phyloP scores from a whole-genome alignment of 2,329 filamentous ascomycete genomes.

The Podosphaera leucotricha region DNA sequence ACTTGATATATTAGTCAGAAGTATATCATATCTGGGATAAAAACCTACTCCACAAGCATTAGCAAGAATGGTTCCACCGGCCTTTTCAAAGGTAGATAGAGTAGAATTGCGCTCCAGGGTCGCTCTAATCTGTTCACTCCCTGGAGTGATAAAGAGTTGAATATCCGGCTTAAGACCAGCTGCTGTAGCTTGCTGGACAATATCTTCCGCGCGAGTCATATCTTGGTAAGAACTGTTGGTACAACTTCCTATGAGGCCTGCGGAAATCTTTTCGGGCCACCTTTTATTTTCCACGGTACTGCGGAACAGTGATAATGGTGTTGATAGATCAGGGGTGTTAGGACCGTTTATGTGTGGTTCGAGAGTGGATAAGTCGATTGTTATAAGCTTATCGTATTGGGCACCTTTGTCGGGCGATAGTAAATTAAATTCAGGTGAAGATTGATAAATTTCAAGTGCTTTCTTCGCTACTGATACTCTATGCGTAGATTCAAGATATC shows the following conservation, averaged over 20 bases:
- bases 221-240: constrained; percentile 76
- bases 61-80: constrained; percentile 80
- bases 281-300: constrained; percentile 81
- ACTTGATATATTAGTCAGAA: background rate
- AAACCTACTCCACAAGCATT: constrained; percentile 90
- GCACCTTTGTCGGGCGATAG: constrained; percentile 70
- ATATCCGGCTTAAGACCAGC: constrained; percentile 89
- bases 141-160: constrained; percentile 83
- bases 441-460: constrained; percentile 13
- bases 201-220: constrained; percentile 81
- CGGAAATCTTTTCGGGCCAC: constrained; percentile 93
- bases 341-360: constrained; percentile 98
- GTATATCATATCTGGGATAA: constrained; percentile 16
- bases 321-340: constrained; percentile 94
- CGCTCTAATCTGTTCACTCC: constrained; percentile 88
- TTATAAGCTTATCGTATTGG: constrained; percentile 87
- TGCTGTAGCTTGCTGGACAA: constrained; percentile 71
- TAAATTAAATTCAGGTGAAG: constrained; percentile 28
- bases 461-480: constrained; percentile 23
- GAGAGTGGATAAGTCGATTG: constrained; percentile 83
- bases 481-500: constrained; percentile 72
- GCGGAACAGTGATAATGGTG: constrained; percentile 93
- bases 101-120: constrained; percentile 68
- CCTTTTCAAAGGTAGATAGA: constrained; percentile 85
- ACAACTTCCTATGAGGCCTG: constrained; percentile 92